Percentiles rank a stretch among this genome's conserved stretches.
Evolutionary conservation across 805 yeast genomes (phyloP).

Genomic region (Candida germanica): DNA sequence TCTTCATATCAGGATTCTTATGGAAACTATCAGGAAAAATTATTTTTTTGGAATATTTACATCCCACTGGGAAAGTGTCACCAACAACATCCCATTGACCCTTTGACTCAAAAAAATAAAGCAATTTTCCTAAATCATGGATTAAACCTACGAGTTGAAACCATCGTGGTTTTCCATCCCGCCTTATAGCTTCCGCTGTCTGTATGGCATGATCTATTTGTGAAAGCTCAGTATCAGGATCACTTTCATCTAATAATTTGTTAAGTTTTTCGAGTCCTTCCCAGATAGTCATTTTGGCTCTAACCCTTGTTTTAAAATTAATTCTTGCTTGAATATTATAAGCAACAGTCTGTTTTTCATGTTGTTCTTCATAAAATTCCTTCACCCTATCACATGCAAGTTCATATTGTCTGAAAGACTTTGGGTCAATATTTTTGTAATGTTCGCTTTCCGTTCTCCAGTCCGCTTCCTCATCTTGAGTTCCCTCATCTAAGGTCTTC

Average conservation of each 20-base stretch:
- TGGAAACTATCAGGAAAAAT: slow-evolving; percentile 60
- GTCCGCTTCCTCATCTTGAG: slow-evolving; percentile 7
- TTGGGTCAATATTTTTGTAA: slow-evolving; percentile 32
- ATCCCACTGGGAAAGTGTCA: slow-evolving; percentile 75
- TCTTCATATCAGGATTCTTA: slow-evolving; percentile 56
- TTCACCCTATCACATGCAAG: slow-evolving; percentile 67
- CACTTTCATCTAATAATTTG: slow-evolving; percentile 64
- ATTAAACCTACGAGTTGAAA: slow-evolving; percentile 71
- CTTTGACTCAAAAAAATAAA: slow-evolving; percentile 66
- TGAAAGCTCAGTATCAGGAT: slow-evolving; percentile 71
- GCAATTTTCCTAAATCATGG: slow-evolving; percentile 67
- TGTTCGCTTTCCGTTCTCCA: slow-evolving; percentile 29
- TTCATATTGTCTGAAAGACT: slow-evolving; percentile 61
- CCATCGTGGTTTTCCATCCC: slow-evolving; percentile 70
- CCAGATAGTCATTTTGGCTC: slow-evolving; percentile 72
- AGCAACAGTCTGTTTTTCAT: slow-evolving; percentile 66
- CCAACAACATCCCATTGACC: slow-evolving; percentile 85
- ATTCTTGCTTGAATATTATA: slow-evolving; percentile 69
- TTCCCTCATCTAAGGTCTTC: neutral
- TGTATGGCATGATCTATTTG: slow-evolving; percentile 75
- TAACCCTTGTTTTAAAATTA: slow-evolving; percentile 62
- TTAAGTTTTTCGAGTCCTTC: slow-evolving; percentile 63
- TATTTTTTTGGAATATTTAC: slow-evolving; percentile 56
- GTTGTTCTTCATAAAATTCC: slow-evolving; percentile 65
- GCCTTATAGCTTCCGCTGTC: slow-evolving; percentile 70